Base-by-base conservation (phyloP, 805 yeast species). In the Phaffomyces antillensis region DNA sequence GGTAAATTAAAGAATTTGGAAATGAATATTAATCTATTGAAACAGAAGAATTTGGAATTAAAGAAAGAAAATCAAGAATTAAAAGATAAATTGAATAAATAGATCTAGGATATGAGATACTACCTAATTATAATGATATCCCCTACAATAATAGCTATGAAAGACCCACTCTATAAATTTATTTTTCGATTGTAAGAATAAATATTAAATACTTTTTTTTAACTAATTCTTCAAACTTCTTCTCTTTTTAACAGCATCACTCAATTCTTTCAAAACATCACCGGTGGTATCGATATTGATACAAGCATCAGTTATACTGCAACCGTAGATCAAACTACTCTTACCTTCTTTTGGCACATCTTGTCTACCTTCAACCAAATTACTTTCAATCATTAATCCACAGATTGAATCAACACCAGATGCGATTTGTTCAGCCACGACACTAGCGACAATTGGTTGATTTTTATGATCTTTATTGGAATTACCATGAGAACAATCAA, bases 401-500 rank as follows among this genome's bases (percentile, higher is more conserved):
- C 95, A 83, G 50, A 93, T 83, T 44, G 76, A 65, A 34, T 70
- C 71, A 58, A 83, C 85, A 54, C 99, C 99, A 5, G 67, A 72
- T 15, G 77, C 66, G 41, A 93, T 66, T 67, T 93, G 99, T 51
- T 81, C 82, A 50, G 88, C 85, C 47, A 93, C 79, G 37, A 70
- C 76, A 24, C 76, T 75, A 24, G 90, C 88, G 13, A 91, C 99
- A 61, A 74, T 78, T 39, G 98, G 97, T 72, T 91, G 99, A 68
- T 91, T 91, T 62, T 77, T 77, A 78, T 81, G 90, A 67, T 91
- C 83, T 64, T 91, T 91, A 62, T 75, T 80, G 33, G 96, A 87
- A 73, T 91, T 91, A 52, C 97, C 99, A 63, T 91, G 99, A 36
- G 97, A 89, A 66, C 97, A 93, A 68, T 91, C 99, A 52, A 91